phyloP scores from a whole-genome alignment of 2,329 filamentous ascomycete species.

The Pseudocercospora crystallina region DNA sequence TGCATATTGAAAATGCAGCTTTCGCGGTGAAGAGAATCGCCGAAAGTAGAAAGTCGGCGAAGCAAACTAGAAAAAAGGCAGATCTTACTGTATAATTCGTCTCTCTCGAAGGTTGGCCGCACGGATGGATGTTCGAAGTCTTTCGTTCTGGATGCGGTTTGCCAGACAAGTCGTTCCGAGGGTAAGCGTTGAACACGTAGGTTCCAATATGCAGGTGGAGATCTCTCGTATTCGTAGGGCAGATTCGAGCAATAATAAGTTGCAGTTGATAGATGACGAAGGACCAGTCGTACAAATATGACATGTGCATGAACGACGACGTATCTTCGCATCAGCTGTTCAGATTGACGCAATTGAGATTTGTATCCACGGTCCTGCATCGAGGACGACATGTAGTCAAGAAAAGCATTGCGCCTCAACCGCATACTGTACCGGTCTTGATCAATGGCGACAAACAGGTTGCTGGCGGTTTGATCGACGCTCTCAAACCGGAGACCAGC shows the following conservation, averaged over 20 bases:
- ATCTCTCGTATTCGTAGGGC: not conserved
- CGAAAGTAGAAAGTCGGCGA: too few relatives aligned
- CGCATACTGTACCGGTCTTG: conserved; percentile 8
- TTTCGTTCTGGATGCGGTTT: too few relatives aligned
- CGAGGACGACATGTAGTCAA: conserved; percentile 17
- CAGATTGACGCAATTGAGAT: not conserved
- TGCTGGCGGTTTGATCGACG: conserved; percentile 11
- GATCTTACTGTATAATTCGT: too few relatives aligned
- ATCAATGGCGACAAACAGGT: conserved; percentile 1
- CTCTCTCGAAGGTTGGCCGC: too few relatives aligned
- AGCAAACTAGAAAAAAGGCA: too few relatives aligned
- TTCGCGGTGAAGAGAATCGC: too few relatives aligned
- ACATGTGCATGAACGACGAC: not conserved
- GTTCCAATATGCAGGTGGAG: too few relatives aligned
- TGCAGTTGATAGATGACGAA: not conserved
- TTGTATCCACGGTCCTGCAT: conserved; percentile 27
- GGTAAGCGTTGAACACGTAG: too few relatives aligned
- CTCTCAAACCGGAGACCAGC: conserved; percentile 8
- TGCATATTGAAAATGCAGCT: too few relatives aligned
- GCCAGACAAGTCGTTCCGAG: too few relatives aligned
- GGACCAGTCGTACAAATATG: not conserved
- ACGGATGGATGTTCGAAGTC: too few relatives aligned
- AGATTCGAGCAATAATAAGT: not conserved
- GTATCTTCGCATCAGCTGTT: not conserved
- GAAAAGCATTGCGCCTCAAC: conserved; percentile 20